Percentiles rank a stretch among this genome's conserved stretches.
phyloP scores from a whole-genome alignment of 78 protist species.

The Dictyostelium citrinum region DNA sequence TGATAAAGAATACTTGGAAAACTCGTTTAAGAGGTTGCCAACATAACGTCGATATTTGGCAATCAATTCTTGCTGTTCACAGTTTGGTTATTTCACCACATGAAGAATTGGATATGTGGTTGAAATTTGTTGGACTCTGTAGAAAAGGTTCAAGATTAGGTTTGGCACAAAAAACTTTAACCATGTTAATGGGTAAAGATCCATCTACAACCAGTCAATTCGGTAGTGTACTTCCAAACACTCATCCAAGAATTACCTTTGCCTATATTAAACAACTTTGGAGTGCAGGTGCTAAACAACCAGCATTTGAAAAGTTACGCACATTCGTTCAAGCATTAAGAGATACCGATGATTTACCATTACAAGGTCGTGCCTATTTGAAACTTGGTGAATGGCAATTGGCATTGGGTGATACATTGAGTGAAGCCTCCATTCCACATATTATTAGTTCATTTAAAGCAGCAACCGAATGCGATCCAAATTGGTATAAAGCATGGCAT shows the following conservation, averaged over 20 bases:
- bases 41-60: conserved; percentile 94
- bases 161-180: conserved; percentile 82
- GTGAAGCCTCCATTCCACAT: conserved; percentile 61
- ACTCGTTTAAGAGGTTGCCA: conserved; percentile 88
- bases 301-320: conserved; percentile 58
- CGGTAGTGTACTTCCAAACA: conserved; percentile 42
- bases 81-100: conserved; percentile 89
- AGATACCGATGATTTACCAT: conserved; percentile 61
- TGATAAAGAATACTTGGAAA: conserved; percentile 88
- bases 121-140: conserved; percentile 90
- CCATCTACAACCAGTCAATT: conserved; percentile 55
- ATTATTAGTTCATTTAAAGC: conserved; percentile 62
- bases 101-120: conserved; percentile 87
- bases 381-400: conserved; percentile 91
- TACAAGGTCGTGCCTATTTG: conserved; percentile 84
- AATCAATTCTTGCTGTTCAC: conserved; percentile 88
- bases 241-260: conserved; percentile 85
- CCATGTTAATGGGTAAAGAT: conserved; percentile 68
- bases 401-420: conserved; percentile 45
- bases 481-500: conserved; percentile 98
- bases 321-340: conserved; percentile 48
- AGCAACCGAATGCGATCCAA: conserved; percentile 82
- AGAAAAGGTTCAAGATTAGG: conserved; percentile 81
- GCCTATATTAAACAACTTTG: conserved; percentile 92
- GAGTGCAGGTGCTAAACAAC: conserved; percentile 79